Evolutionary conservation across 2,329 filamentous ascomycete species (phyloP), one percentile per base, ranked within the genome.

Genomic region (Corinectria fuckeliana): DNA sequence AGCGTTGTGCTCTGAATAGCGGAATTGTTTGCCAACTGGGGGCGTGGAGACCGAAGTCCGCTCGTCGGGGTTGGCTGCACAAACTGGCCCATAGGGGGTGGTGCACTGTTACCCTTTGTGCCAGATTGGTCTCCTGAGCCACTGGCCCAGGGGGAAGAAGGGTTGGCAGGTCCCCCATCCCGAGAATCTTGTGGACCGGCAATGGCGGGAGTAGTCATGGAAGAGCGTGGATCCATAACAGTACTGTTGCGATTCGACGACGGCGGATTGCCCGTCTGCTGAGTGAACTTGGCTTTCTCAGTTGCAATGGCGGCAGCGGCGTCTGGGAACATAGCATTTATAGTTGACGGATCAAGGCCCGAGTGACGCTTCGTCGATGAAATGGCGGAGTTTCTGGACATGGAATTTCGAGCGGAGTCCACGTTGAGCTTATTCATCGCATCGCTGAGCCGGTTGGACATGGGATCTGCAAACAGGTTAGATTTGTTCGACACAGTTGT

Each of bases 261-360:
- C 3, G 93, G 93, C 20, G 90, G 89, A 65, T 93, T 92, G 60
- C 94, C 95, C 4, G 93, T 97, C 75, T 96, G 91, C 76, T 97
- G 93, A 16, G 93, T 96, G 74, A 96, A 98, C 75, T 97, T 96
- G 58, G 93, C 94, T 81, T 97, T 97, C 77, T 99, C 94, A 61
- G 95, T 96, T 23, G 94, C 94, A 75, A 99, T 98, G n/a, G 95
- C 95, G 39, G 94, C 94, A 13, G 95, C 95, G 42, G 95, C 95
- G 80, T 99, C 95, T 6, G 95, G 95, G 76, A 99, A 99, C 95
- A 99, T 98, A 71, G 92, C 93, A 77, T 97, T 97, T 78, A 99
- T 97, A 21, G 92, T 96, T 28, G 90, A 92, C 5, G 92, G 85
- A 74, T 98, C 94, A 56, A 99, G 87, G n/a, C 91, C 93, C 44